These are phyloP conservation scores for Heliamphora exappendiculata DNA, from an alignment of 148 eudicot species.

Conservation along the genomic window DNA sequence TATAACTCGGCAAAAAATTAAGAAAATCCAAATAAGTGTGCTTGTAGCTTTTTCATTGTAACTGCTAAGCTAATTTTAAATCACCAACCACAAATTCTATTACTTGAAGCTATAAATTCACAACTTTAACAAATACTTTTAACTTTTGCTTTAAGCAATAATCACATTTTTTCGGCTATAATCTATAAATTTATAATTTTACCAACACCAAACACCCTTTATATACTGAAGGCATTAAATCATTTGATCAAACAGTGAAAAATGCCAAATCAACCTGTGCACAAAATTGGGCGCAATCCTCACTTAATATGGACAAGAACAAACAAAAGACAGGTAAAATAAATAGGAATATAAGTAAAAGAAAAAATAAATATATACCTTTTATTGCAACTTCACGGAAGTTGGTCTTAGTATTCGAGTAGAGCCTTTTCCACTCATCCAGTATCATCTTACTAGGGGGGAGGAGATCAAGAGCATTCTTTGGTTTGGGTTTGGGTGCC, in stretches of 20 bases:
- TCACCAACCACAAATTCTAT: too few species aligned
- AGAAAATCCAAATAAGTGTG: too few species aligned
- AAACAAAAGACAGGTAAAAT: neutral
- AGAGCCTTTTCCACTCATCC: constrained; percentile 8
- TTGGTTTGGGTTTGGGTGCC: constrained; percentile 6
- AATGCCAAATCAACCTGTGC: neutral
- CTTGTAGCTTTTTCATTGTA: too few species aligned
- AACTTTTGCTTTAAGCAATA: too few species aligned
- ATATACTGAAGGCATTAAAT: neutral
- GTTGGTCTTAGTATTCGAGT: constrained; percentile 8
- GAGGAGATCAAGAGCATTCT: constrained; percentile 1
- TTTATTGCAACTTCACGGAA: constrained; percentile 4
- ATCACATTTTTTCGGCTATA: too few species aligned
- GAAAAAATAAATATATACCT: neutral
- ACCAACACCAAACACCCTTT: too few species aligned
- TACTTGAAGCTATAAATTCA: too few species aligned
- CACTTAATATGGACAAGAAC: neutral
- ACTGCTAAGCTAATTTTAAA: too few species aligned
- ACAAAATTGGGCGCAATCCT: too few species aligned
- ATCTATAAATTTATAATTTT: too few species aligned
- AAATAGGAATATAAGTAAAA: neutral
- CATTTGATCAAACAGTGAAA: neutral
- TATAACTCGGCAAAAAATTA: too few species aligned
- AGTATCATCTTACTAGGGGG: constrained; percentile 10
- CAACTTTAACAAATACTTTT: too few species aligned